Evolutionary conservation across 139 green algal species (phyloP).

Genomic region (Chlorella sp.): DNA sequence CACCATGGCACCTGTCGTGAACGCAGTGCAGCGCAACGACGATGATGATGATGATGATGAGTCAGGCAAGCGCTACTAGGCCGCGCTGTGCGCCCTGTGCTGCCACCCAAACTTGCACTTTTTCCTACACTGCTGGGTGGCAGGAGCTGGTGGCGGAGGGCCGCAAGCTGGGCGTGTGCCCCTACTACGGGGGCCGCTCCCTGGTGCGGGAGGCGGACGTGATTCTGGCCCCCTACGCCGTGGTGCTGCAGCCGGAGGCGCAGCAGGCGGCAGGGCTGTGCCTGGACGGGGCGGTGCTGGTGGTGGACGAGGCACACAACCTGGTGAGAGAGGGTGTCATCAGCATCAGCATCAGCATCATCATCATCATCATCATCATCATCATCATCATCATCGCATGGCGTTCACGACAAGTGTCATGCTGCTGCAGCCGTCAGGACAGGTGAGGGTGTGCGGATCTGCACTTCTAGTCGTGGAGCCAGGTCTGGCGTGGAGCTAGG

Average conservation of each 20-base stretch:
- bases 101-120: too few relatives aligned
- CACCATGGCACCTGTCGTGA: too few relatives aligned
- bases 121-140: not conserved
- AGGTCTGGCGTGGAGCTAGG: too few relatives aligned
- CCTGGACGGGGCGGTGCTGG: conserved; percentile 54
- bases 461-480: too few relatives aligned
- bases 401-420: too few relatives aligned
- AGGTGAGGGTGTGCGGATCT: too few relatives aligned
- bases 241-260: conserved; percentile 8
- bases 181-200: conserved; percentile 84
- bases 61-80: not conserved
- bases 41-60: too few relatives aligned
- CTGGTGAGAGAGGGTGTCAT: too few relatives aligned
- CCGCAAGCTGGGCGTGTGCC: conserved; percentile 52
- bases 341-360: too few relatives aligned
- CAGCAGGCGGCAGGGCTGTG: conserved; percentile 11
- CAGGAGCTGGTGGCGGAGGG: conserved; percentile 69
- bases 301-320: conserved; percentile 99
- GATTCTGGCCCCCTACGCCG: conserved; percentile 82
- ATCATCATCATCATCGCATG: not conserved
- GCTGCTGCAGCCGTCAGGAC: too few relatives aligned
- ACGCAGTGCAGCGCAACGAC: too few relatives aligned
- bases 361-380: conserved; percentile 4
- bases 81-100: not conserved
- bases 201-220: conserved; percentile 74